Base-by-base conservation (phyloP, 2,329 filamentous ascomycete genomes). In the Cladophialophora exuberans region DNA sequence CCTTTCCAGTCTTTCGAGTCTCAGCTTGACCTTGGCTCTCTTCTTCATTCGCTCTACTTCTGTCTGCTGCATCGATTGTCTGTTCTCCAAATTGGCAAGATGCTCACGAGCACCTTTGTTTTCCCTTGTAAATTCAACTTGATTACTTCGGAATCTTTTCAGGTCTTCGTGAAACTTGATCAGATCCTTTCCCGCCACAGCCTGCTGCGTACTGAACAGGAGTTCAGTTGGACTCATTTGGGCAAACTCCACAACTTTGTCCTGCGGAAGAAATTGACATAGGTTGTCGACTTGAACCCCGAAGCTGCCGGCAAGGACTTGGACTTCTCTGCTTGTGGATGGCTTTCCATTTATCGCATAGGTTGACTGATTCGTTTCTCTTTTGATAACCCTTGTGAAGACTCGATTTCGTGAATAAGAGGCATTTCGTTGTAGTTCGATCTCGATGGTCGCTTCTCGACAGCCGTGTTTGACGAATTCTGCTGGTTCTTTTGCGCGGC, bases 241-340 rank as follows among this genome's bases (percentile, higher is more conserved):
- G 4, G 94, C 90, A 69, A 99, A 99, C 67, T 97, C 92, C 20
- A 91, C 90, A 1, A 99, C 94, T 63, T 92, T 88, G 69, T 99
- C 94, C 71, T 99, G 94, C 0, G 94, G 94, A 39, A 99, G 76
- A 65, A 99, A 99, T 69, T 99, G 94, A 70, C 94, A 99, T 2
- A 99, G 79, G 64, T 99, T 99, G 76, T 99, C 94, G 61, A 97
- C 90, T 71, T 99, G 94, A 47, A 99, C 97, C 44, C 87, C 87
- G 66, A 96, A 85, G 7, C 79, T 80, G 56, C 78, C 82, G 57
- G 87, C 88, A 44, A 96, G 75, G 7, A 79, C 73, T 64, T 87
- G 79, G 5, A 97, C 80, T 3, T 78, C 78, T 65, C 86, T 87
- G 59, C 85, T 82, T 1, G 70, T 71, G 7, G 79, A 79, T 4